Base-by-base conservation (phyloP, 257 asterid species). In the Nemophila menziesii region DNA sequence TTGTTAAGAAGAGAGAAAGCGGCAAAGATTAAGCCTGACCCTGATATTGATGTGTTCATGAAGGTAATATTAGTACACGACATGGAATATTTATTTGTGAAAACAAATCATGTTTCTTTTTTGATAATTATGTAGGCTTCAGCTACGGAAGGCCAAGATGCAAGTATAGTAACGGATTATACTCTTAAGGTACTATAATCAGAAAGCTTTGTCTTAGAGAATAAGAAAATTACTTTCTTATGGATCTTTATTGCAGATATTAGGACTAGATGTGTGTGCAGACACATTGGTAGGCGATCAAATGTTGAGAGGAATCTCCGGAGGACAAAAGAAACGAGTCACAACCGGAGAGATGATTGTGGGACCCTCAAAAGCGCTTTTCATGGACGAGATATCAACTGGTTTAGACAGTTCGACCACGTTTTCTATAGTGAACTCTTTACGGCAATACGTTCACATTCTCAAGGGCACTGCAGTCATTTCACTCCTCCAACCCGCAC, bases 271-370 rank as follows among this genome's bases (percentile, higher is more conserved):
- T 16, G 57, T 60, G 2, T 84, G 97, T 54, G 95, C 97, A 14
- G 97, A 89, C 61, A 80, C 79, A 8, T 8, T 78, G 15, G 92
- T 89, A 21, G 97, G 97, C 2, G 84, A 89, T 14, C 92, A 68
- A 66, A 80, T 89, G 92, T 11, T 80, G 12, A 65, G 93, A 36
- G 97, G 97, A 21, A 80, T 89, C 21, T 83, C 97, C 0, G 97
- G 97, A n/a, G 97, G 97, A 0, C 92, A 89, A 55, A 51, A 69
- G 54, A 89, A 89, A 67, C 66, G 97, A 51, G 59, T 89, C 23
- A 89, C 97, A 44, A 89, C 93, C 33, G 97, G 94, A 43, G 97
- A 87, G 53, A 80, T 87, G 89, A 27, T 87, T 63, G 95, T 87
- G 26, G 97, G 97, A 60, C 92, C 93, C 17, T 76, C 93, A 46